phyloP scores from a whole-genome alignment of 1,284 basidiomycete species.

The Puccinia novopanici region DNA sequence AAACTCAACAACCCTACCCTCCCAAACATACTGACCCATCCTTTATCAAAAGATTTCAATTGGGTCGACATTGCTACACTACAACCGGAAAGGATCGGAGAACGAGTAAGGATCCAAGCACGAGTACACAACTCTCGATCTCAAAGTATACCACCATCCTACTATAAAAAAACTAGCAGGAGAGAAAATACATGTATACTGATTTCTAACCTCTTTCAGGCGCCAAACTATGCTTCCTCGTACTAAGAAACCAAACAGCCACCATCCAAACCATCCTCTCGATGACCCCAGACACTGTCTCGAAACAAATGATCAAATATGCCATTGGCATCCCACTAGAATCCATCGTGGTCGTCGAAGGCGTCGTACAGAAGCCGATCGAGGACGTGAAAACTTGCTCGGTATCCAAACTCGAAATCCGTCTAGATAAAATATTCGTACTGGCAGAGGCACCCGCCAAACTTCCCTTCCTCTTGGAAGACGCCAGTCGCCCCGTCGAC shows the following conservation, averaged over 20 bases:
- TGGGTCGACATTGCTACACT: conserved; percentile 70
- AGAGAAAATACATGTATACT: not conserved
- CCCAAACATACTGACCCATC: not conserved
- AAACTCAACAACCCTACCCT: not conserved
- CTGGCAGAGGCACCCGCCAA: conserved; percentile 71
- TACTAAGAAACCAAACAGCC: conserved; percentile 82
- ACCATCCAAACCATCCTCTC: conserved; percentile 86
- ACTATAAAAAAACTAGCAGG: conserved; percentile 38
- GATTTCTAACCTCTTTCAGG: conserved; percentile 55
- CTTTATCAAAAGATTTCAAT: conserved; percentile 48
- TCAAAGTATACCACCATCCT: conserved; percentile 56
- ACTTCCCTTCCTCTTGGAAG: conserved; percentile 89
- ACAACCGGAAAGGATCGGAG: conserved; percentile 70
- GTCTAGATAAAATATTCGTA: conserved; percentile 78
- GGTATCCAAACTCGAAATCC: conserved; percentile 83
- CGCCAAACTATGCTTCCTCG: conserved; percentile 90
- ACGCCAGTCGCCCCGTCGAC: conserved; percentile 76
- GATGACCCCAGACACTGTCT: conserved; percentile 77
- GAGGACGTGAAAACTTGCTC: conserved; percentile 80
- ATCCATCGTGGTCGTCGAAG: conserved; percentile 88
- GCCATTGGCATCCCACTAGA: conserved; percentile 76
- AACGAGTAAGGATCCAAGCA: conserved; percentile 80
- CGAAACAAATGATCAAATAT: conserved; percentile 98
- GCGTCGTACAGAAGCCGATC: conserved; percentile 75
- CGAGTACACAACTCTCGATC: conserved; percentile 88